A percentile compares a stretch with the other conserved stretches of the same genome.
Evolutionary conservation across 768 basidiomycete species (phyloP).

Genomic region (Lactarius indigo): DNA sequence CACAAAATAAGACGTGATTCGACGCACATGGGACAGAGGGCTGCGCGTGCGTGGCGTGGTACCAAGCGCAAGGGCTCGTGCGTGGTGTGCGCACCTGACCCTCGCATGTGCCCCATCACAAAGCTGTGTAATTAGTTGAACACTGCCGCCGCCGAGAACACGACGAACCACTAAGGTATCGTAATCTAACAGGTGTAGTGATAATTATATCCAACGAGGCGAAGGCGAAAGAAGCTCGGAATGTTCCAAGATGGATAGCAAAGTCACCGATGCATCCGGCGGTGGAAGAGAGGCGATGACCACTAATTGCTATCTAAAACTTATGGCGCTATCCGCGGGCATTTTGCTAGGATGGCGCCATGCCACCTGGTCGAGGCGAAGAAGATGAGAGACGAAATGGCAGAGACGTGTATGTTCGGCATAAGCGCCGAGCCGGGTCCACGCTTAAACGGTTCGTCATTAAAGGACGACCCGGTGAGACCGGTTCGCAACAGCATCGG

Average conservation of each 20-base stretch:
- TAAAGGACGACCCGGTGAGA: neutral
- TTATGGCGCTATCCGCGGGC: neutral
- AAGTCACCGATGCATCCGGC: neutral
- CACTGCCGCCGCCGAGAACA: neutral
- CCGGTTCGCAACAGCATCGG: neutral
- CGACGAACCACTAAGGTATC: neutral
- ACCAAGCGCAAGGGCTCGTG: neutral
- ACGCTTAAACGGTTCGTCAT: neutral
- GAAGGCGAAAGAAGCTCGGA: neutral
- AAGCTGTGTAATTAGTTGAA: neutral
- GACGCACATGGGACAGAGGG: slow-evolving; percentile 9
- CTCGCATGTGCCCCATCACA: slow-evolving; percentile 6
- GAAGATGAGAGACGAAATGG: neutral
- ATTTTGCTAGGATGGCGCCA: neutral
- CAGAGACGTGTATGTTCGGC: neutral
- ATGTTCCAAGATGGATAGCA: neutral
- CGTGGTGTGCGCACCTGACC: slow-evolving; percentile 7
- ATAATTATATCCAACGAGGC: neutral
- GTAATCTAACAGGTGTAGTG: neutral
- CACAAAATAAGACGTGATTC: slow-evolving; percentile 1
- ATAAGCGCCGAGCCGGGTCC: neutral
- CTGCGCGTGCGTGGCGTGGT: neutral
- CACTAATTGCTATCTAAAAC: neutral
- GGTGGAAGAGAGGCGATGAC: neutral
- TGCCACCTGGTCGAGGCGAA: neutral